Base-by-base conservation (phyloP, 805 yeast species). In the Wickerhamomyces chaumierensis region DNA sequence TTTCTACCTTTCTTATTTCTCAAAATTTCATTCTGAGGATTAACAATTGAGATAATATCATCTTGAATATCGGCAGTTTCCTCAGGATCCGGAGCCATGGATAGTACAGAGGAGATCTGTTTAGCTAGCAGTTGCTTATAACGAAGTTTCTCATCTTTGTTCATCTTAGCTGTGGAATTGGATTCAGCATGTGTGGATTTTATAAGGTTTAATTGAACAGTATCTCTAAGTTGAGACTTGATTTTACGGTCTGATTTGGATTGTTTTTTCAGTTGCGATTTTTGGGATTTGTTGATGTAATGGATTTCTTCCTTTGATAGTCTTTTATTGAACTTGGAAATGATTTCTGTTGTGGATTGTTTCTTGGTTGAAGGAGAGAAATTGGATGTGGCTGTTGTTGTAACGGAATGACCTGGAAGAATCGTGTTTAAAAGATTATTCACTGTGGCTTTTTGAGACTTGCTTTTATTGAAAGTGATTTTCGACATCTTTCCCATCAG, bases 1-100 rank as follows among this genome's bases (percentile, higher is more conserved):
- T 49, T 59, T 35, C 39, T 37, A 18, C n/a, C n/a, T n/a, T n/a
- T n/a, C n/a, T 28, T 37, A 36, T 33, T 35, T 25, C 31, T 28
- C 42, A 38, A 23, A 37, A 17, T 41, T 45, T 55, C 57, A n/a
- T n/a, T n/a, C n/a, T n/a, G n/a, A 13, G 45, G 35, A 1, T 48
- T 65, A 39, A 69, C 68, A 55, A 76, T 61, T 6, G 47, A 47
- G n/a, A 71, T 33, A 12, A 74, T 64, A 21, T 62, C 62, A 2
- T 54, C 44, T 42, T 73, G 73, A 13, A 71, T 40, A 6, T 64
- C 65, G 6, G 51, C 39, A 18, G 73, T 42, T n/a, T 60, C 63
- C 6, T 58, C 60, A 17, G 57, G 56, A 18, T 63, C 62, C 18
- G 52, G 36, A 34, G 61, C 67, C 69, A 73, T 68, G 15, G 68